A percentile compares a stretch with the other conserved stretches of the same genome.
Evolutionary conservation across 1,284 basidiomycete genomes (phyloP).

Genomic region (Ustilago bromivora): DNA sequence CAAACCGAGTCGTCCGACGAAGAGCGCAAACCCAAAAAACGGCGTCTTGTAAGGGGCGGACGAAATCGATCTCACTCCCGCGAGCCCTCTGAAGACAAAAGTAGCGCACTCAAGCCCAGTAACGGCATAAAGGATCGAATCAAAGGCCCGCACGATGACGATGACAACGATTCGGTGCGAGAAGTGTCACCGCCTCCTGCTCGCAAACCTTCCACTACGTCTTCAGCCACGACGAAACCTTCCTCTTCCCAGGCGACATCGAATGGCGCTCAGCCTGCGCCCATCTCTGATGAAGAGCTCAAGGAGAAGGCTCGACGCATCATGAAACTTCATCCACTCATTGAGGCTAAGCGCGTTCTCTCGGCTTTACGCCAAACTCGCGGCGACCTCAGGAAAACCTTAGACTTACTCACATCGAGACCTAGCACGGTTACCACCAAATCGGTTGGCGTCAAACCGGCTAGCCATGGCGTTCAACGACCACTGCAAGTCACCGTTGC

Average conservation of each 20-base stretch:
- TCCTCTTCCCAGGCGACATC: constrained; percentile 6
- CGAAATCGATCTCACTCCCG: constrained; percentile 19
- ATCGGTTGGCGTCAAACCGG: constrained; percentile 35
- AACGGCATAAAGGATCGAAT: background rate
- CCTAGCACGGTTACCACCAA: constrained; percentile 36
- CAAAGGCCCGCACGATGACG: constrained; percentile 4
- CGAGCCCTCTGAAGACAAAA: constrained; percentile 13
- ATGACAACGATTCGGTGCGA: constrained; percentile 17
- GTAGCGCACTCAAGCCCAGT: background rate
- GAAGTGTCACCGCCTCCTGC: constrained; percentile 18
- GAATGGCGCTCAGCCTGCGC: constrained; percentile 1
- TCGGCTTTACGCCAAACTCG: constrained; percentile 36
- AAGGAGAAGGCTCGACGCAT: constrained; percentile 33
- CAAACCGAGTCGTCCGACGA: constrained; percentile 33
- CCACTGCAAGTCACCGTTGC: constrained; percentile 10
- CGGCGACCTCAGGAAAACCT: constrained; percentile 22
- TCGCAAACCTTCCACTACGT: constrained; percentile 10
- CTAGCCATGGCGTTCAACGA: constrained; percentile 17
- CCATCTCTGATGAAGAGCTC: constrained; percentile 27
- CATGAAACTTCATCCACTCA: constrained; percentile 20
- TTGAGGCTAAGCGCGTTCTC: constrained; percentile 26
- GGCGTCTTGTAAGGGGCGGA: constrained; percentile 38
- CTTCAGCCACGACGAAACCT: background rate
- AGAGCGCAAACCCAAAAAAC: constrained; percentile 44
- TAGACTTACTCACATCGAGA: constrained; percentile 21